phyloP scores from a whole-genome alignment of 2,329 filamentous ascomycete species.

The Colletotrichum noveboracense region DNA sequence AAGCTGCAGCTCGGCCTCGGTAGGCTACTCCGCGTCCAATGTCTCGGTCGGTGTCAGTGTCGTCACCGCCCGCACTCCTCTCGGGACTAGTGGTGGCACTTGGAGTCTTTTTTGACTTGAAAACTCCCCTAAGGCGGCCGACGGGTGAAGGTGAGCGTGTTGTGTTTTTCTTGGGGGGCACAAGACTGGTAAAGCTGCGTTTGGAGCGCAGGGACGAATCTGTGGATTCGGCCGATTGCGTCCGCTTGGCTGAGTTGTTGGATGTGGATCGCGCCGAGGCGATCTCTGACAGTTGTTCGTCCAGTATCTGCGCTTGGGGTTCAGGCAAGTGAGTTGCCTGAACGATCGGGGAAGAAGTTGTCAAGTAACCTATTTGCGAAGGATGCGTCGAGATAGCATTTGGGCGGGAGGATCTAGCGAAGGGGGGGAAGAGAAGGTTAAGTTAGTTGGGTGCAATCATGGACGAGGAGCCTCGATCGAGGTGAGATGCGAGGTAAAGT shows the following conservation, averaged over 20 bases:
- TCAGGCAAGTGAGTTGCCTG: slow-evolving; percentile 60
- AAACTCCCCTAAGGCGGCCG: slow-evolving; percentile 74
- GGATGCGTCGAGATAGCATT: slow-evolving; percentile 59
- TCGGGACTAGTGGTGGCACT: slow-evolving; percentile 49
- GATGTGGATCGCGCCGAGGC: slow-evolving; percentile 41
- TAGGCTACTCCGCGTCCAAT: not conserved
- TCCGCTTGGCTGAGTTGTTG: slow-evolving; percentile 34
- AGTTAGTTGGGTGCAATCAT: slow-evolving; percentile 8
- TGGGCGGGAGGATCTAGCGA: slow-evolving; percentile 37
- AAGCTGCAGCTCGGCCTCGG: slow-evolving; percentile 16
- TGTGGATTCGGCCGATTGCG: slow-evolving; percentile 35
- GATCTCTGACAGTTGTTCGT: slow-evolving; percentile 31
- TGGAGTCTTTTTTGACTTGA: slow-evolving; percentile 60
- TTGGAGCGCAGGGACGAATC: slow-evolving; percentile 30
- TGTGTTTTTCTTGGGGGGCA: slow-evolving; percentile 45
- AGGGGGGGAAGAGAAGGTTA: slow-evolving; percentile 1
- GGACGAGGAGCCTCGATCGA: not conserved
- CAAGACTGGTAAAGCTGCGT: slow-evolving; percentile 42
- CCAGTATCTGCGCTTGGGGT: slow-evolving; percentile 45
- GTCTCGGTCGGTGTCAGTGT: slow-evolving; percentile 20
- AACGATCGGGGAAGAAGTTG: slow-evolving; percentile 71
- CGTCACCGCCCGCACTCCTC: slow-evolving; percentile 22
- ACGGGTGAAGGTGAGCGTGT: slow-evolving; percentile 72
- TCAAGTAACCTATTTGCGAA: slow-evolving; percentile 71
- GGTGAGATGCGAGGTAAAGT: not conserved